Conservation (phyloP, 2,329 filamentous ascomycete genomes). For the Helminthosporium solani region DNA sequence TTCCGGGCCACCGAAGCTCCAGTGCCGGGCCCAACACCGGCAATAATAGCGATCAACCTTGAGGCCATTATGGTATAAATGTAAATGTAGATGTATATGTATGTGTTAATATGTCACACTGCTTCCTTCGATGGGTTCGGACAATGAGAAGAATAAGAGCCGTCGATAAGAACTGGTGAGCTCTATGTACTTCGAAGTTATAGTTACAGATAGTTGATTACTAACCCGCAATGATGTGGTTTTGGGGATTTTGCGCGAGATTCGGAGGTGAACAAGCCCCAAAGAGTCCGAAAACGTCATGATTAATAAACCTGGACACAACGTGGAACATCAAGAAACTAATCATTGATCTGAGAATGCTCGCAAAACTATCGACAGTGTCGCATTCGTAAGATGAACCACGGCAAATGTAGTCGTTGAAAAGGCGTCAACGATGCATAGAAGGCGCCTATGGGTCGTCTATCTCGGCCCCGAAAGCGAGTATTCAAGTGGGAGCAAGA, state of each 20-base stretch:
- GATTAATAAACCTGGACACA: slow-evolving; percentile 8
- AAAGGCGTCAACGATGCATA: no score
- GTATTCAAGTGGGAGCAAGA: no score
- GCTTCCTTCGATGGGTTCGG: no score
- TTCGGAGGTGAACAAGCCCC: background rate
- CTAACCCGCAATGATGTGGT: slow-evolving; percentile 6
- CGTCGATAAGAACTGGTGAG: background rate
- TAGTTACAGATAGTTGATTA: slow-evolving; percentile 7
- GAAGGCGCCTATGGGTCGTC: no score
- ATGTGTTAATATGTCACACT: no score
- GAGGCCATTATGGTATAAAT: slow-evolving; percentile 3
- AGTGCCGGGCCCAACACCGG: slow-evolving; percentile 47
- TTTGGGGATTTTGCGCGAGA: slow-evolving; percentile 5
- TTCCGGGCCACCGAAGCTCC: slow-evolving; percentile 61
- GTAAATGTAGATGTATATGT: background rate
- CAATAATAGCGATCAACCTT: slow-evolving; percentile 1
- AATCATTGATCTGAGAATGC: no score
- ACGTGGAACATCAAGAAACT: no score
- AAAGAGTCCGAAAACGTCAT: slow-evolving; percentile 9
- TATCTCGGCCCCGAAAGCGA: no score
- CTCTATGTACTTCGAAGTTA: slow-evolving; percentile 6
- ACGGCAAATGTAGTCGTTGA: no score
- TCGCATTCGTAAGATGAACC: no score
- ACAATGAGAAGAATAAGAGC: background rate
- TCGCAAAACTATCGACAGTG: no score